These are phyloP conservation scores for Porosira glacialis DNA, from an alignment of 352 stramenopile genomes.

Conservation along the genomic window DNA sequence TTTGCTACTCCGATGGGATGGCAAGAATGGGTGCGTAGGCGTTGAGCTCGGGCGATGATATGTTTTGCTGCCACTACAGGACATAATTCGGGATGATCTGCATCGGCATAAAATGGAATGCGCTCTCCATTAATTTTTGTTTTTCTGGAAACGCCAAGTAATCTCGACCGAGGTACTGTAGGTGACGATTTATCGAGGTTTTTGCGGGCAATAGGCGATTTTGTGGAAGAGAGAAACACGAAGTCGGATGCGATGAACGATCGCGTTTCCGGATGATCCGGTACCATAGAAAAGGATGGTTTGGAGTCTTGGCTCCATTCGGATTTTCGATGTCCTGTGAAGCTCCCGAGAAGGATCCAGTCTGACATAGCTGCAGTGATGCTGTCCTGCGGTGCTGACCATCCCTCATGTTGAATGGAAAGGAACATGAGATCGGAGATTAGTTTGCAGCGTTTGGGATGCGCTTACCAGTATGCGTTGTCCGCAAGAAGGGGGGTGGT, in stretches of 20 bases:
- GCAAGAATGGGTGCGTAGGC: background rate
- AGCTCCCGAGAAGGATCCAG: background rate
- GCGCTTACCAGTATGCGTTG: too few species aligned
- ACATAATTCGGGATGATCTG: background rate
- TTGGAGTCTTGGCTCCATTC: slow-evolving; percentile 13
- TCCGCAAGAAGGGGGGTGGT: too few species aligned
- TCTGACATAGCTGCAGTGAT: background rate
- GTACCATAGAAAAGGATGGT: background rate
- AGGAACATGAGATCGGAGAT: slow-evolving; percentile 30
- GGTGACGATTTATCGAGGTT: background rate
- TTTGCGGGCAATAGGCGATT: background rate
- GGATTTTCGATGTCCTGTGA: background rate
- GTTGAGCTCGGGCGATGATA: slow-evolving; percentile 6
- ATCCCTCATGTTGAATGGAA: background rate
- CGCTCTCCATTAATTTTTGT: slow-evolving; percentile 19
- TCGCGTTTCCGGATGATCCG: background rate
- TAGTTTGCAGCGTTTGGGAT: slow-evolving; percentile 13
- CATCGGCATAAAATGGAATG: slow-evolving; percentile 12
- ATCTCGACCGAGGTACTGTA: background rate
- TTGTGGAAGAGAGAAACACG: background rate
- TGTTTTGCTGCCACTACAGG: background rate
- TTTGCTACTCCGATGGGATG: background rate
- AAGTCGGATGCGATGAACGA: slow-evolving; percentile 22
- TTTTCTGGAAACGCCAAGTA: slow-evolving; percentile 22
- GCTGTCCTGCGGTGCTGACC: background rate